phyloP scores from a whole-genome alignment of 1,139 yeast genomes.

The Cylindricascospora bacillispora region DNA sequence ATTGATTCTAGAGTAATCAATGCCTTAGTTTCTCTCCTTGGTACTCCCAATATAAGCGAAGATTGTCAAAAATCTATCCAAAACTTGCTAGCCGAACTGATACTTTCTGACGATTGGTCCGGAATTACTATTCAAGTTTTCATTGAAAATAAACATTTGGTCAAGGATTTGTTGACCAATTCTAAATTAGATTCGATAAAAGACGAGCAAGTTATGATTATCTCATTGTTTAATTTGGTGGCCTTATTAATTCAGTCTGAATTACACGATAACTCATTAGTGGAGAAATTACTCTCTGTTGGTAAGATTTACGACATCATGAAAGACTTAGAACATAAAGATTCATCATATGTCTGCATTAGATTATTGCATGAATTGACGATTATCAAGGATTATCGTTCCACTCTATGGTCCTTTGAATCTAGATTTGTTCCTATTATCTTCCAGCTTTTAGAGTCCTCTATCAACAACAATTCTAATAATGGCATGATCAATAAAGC shows the following conservation, averaged over 20 bases:
- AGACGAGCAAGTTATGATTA: constrained; percentile 18
- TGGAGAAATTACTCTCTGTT: constrained; percentile 10
- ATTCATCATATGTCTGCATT: constrained; percentile 22
- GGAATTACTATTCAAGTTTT: constrained; percentile 36
- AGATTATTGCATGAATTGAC: constrained; percentile 28
- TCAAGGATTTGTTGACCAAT: constrained; percentile 24
- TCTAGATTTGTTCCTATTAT: constrained; percentile 45
- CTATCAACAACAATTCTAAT: neutral
- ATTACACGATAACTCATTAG: constrained; percentile 12
- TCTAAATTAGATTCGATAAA: constrained; percentile 13
- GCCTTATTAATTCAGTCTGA: constrained; percentile 24
- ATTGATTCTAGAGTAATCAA: constrained; percentile 12
- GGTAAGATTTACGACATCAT: constrained; percentile 15
- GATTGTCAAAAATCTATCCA: constrained; percentile 68
- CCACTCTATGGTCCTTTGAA: constrained; percentile 42
- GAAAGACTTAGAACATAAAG: constrained; percentile 18
- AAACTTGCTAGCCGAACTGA: constrained; percentile 55
- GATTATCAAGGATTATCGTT: constrained; percentile 45
- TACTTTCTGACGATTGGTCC: constrained; percentile 26
- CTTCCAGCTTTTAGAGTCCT: constrained; percentile 28
- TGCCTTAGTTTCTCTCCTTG: constrained; percentile 21
- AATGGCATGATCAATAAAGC: constrained; percentile 2
- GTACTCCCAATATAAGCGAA: constrained; percentile 13
- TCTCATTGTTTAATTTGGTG: constrained; percentile 23
- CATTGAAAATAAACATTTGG: constrained; percentile 25